Conservation (phyloP, 2,329 filamentous ascomycete species). For the Penicillium sp. region DNA sequence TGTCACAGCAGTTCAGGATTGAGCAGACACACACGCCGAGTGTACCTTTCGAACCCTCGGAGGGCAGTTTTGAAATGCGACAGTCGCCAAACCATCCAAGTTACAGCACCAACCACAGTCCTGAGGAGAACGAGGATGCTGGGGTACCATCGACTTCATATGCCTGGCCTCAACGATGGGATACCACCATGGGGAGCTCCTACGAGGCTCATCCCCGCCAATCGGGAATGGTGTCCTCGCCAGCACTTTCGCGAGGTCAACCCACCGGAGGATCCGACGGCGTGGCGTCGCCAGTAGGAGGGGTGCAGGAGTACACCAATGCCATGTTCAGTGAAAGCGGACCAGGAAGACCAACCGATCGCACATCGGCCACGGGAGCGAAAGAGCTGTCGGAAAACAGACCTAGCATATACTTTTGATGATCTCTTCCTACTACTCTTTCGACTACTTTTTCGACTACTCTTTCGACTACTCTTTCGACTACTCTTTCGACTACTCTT, state of each 20-base stretch:
- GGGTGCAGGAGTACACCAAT: constrained; percentile 1
- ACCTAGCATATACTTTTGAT: constrained; percentile 25
- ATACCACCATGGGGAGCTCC: constrained; percentile 4
- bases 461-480: too few relatives aligned
- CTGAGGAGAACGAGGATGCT: constrained; percentile 5
- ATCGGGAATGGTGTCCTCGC: constrained; percentile 8
- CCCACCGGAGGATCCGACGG: constrained; percentile 7
- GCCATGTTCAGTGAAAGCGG: not conserved
- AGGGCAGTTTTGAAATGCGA: constrained; percentile 4
- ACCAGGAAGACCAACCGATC: constrained; percentile 1
- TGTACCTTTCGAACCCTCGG: not conserved
- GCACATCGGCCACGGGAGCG: constrained; percentile 8
- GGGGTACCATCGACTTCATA: not conserved
- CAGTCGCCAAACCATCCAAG: not conserved
- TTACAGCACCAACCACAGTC: not conserved
- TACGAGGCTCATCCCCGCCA: constrained; percentile 11
- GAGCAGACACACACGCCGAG: constrained; percentile 1
- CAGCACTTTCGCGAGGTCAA: constrained; percentile 9
- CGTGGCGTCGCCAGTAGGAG: constrained; percentile 8
- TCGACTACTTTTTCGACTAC: too few relatives aligned
- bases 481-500: too few relatives aligned
- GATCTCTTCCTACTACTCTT: too few relatives aligned
- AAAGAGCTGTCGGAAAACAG: constrained; percentile 22
- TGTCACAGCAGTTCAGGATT: constrained; percentile 20
- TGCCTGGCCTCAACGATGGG: constrained; percentile 10